Base-by-base conservation (phyloP, 352 stramenopile genomes). In the Pythium phragmitis region DNA sequence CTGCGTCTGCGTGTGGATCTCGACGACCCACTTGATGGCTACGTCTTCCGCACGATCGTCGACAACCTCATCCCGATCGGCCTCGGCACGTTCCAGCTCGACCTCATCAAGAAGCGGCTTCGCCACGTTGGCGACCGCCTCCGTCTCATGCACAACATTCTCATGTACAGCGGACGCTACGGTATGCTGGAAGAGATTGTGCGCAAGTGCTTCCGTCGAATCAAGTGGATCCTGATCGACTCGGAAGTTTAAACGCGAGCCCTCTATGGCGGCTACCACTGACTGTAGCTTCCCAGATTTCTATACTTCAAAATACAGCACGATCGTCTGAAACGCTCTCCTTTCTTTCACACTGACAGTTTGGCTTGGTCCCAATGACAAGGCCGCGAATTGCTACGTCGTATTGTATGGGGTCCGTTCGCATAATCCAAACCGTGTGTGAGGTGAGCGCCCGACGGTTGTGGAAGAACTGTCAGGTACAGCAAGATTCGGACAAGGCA, bases 221-320 rank as follows among this genome's bases (percentile, higher is more conserved):
- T 96, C 73, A 96, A 94, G 72, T 96, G 89, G 87, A 96, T 96
- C 72, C 76, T 96, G 33, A 94, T 94, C 64, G 89, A 96, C 62
- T 95, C 86, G 34, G 86, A 95, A 67, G 83, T 92, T 36, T 94
- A 91, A 89, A 37, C 34, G 9, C 7, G 30, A 41, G 57, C 30
- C 36, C 8, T 45, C 14, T 3, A 42, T 42, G 37, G 37, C 37
- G 14, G 37, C 14, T 16, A 16, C 37, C 37, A 42, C 37, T 9
- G 37, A 30, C 26, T 30, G 0, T 52, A 59, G 52, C 54, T 30
- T 28, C 23, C 50, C 41, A 52, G 41, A 41, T 52, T 37, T n/a
- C 21, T 60, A 30, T 30, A 30, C 26, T 30, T 30, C 26, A 30
- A 28, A 19, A 52, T 60, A 46, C 45, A 52, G 17, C 53, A 30